Evolutionary conservation across 257 asterid species (phyloP), one percentile per base, ranked within the genome.

Genomic region (Fraxinus cuspidata): DNA sequence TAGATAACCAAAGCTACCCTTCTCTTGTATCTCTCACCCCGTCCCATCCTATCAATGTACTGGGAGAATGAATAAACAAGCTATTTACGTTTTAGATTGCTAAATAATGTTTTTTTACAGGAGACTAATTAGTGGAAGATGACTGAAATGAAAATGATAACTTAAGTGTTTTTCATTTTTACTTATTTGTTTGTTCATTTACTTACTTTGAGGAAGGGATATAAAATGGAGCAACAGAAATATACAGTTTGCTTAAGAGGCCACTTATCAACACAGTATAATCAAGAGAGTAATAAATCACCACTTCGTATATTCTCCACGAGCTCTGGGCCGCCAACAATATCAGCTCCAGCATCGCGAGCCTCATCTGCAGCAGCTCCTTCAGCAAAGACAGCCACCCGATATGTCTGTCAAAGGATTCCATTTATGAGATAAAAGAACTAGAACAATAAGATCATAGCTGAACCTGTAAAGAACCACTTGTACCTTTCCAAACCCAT

Each of bases 321-420:
- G 77, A 95, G 91, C 53, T 95, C 99, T n/a, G 89, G 87, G 74
- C 99, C 99, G 56, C 99, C 99, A 77, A 93, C 97, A 81, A 91
- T 76, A 80, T 92, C 91, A 66, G 99, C 99, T 74, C 99, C 98
- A 7, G 99, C 96, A 18, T 87, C 97, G 83, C 92, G 89, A 73
- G 99, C 99, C 82, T 95, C 98, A 78, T 87, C 97, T 78, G 97
- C 99, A 75, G 93, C 94, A 83, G 96, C 91, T 84, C 99, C 99
- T 87, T 95, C 99, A 66, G 99, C 99, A 87, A 95, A 95, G 77
- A 88, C 98, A 87, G 94, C 94, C 78, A 95, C 94, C 38, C 91
- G 84, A 79, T 84, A 87, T 73, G 89, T 85, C 99, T 95, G 85
- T 81, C 51, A 81, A 81, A 67, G 73, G 56, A 77, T 78, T 53